phyloP scores from a whole-genome alignment of 1,284 basidiomycete genomes.

The Violaceomyces palustris region DNA sequence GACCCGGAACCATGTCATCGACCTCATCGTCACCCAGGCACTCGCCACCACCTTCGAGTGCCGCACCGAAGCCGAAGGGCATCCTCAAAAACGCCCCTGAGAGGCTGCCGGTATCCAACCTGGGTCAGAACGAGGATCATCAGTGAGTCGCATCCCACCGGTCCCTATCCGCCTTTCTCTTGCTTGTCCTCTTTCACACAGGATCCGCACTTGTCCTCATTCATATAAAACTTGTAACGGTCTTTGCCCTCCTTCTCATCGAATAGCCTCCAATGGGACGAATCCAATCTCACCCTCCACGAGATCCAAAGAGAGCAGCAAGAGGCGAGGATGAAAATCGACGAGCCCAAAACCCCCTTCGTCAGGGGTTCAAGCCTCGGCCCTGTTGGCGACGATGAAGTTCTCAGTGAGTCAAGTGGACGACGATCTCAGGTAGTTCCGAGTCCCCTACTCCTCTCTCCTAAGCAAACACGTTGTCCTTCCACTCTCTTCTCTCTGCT shows the following conservation, averaged over 20 bases:
- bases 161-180: too few relatives aligned
- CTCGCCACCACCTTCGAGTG: conserved; percentile 43
- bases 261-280: conserved; percentile 47
- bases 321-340: conserved; percentile 50
- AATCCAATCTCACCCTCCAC: conserved; percentile 47
- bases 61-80: conserved; percentile 46
- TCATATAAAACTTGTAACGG: background rate
- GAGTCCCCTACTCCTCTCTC: background rate
- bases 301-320: conserved; percentile 45
- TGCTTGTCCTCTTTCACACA: background rate
- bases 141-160: too few relatives aligned
- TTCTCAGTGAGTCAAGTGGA: conserved; percentile 16
- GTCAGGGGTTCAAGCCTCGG: conserved; percentile 38
- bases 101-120: too few relatives aligned
- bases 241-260: background rate
- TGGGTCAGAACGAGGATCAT: background rate
- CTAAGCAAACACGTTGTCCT: too few relatives aligned
- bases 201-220: background rate
- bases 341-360: conserved; percentile 52
- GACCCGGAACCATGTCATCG: background rate
- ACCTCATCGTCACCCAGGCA: conserved; percentile 32
- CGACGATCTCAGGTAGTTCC: background rate
- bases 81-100: conserved; percentile 47
- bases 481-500: too few relatives aligned
- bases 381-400: conserved; percentile 38